phyloP scores from a whole-genome alignment of 768 basidiomycete species.

The Mycena amicta region DNA sequence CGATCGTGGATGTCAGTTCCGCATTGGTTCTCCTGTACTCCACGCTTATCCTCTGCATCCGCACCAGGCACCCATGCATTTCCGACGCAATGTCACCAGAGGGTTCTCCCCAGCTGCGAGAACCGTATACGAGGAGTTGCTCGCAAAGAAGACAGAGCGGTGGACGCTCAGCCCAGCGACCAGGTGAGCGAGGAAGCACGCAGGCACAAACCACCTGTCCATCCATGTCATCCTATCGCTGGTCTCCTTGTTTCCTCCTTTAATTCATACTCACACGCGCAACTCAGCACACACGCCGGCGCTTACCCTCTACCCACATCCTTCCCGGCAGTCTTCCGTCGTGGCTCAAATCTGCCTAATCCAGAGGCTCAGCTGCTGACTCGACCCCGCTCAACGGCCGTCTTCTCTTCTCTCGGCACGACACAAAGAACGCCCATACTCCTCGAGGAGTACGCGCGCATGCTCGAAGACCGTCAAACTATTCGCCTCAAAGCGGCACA shows the following conservation, averaged over 20 bases:
- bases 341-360: background rate
- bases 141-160: background rate
- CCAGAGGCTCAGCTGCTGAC: background rate
- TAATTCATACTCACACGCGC: background rate
- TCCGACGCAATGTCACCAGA: constrained; percentile 58
- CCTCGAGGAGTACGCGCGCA: background rate
- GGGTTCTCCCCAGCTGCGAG: constrained; percentile 50
- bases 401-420: background rate
- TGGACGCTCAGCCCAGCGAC: background rate
- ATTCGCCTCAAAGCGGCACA: background rate
- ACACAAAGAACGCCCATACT: background rate
- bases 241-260: constrained; percentile 10
- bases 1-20: background rate
- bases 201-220: background rate
- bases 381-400: background rate
- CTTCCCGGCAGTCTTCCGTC: constrained; percentile 50
- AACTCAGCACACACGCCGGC: constrained; percentile 47
- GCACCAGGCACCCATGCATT: constrained; percentile 24
- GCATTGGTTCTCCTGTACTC: too few species aligned
- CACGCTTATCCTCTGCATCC: too few species aligned
- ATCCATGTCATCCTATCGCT: background rate
- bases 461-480: background rate
- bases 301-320: constrained; percentile 65
- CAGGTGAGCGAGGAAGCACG: background rate
- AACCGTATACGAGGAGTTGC: constrained; percentile 43